Evolutionary conservation across 352 stramenopile genomes (phyloP).

Genomic region (Aphanomyces cochlioides): DNA sequence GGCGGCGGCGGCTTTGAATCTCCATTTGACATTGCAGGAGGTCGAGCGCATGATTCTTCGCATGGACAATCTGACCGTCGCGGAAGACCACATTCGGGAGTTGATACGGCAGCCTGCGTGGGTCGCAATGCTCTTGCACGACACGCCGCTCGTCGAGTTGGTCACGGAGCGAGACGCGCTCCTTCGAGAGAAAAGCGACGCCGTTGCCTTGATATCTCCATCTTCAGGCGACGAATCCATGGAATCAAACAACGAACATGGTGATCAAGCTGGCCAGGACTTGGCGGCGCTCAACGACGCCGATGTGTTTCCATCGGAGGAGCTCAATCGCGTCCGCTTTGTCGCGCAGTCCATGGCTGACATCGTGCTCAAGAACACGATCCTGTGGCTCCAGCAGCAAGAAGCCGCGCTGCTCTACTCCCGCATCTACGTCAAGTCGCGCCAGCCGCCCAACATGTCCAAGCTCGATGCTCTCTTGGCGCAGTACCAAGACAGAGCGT

Average conservation of each 20-base stretch:
- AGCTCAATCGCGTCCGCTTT: conserved; percentile 30
- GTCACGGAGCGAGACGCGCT: background rate
- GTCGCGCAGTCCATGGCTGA: conserved; percentile 50
- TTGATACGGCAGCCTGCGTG: background rate
- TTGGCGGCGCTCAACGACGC: conserved; percentile 38
- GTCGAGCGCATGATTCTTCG: conserved; percentile 21
- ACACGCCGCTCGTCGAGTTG: conserved; percentile 26
- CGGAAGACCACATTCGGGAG: background rate
- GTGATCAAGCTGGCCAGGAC: conserved; percentile 40
- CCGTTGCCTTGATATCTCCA: conserved; percentile 15
- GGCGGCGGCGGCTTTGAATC: conserved; percentile 14
- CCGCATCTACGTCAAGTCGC: conserved; percentile 37
- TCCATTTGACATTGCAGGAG: background rate
- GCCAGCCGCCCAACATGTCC: conserved; percentile 35
- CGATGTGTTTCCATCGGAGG: conserved; percentile 2
- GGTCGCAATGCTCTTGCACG: background rate
- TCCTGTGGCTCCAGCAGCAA: conserved; percentile 45
- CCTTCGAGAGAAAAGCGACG: conserved; percentile 23
- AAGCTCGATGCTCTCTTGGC: conserved; percentile 39
- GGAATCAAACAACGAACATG: conserved; percentile 33
- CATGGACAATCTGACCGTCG: conserved; percentile 21
- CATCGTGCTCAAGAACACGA: conserved; percentile 37
- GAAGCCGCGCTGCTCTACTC: conserved; percentile 48
- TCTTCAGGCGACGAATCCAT: background rate
- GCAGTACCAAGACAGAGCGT: conserved; percentile 13